phyloP scores from a whole-genome alignment of 345 rosid species.

The Eucalyptus sp. region DNA sequence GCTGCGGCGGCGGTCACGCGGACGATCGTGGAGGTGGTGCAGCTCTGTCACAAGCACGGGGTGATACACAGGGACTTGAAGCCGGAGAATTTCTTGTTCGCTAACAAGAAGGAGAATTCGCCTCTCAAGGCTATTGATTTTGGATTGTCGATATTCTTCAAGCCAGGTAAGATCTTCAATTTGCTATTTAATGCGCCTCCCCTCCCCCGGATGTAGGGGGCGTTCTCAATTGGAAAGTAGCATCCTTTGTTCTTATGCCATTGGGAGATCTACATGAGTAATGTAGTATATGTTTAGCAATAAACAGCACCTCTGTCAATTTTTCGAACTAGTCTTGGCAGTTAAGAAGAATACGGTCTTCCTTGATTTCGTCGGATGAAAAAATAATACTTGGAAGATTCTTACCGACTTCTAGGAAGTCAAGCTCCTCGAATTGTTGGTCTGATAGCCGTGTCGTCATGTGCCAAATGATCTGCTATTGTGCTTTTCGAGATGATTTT shows the following conservation, averaged over 20 bases:
- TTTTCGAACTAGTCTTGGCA: background rate
- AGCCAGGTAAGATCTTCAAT: conserved; percentile 56
- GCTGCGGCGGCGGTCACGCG: conserved; percentile 89
- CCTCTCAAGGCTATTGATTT: conserved; percentile 98
- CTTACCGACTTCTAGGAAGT: background rate
- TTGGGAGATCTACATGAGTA: background rate
- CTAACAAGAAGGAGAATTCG: conserved; percentile 98
- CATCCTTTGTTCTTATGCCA: background rate
- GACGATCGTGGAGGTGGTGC: conserved; percentile 95
- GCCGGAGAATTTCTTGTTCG: conserved; percentile 96
- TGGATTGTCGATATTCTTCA: conserved; percentile 96
- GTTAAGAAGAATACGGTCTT: background rate
- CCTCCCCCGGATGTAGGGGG: background rate
- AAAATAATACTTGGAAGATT: background rate
- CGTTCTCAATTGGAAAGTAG: background rate
- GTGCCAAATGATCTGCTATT: background rate
- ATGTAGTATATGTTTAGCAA: background rate
- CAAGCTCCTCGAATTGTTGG: background rate
- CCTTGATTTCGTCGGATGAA: background rate
- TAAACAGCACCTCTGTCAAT: background rate
- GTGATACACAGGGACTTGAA: conserved; percentile 98
- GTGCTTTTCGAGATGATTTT: background rate
- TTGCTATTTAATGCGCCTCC: background rate
- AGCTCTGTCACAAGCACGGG: conserved; percentile 91
- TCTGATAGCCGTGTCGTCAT: background rate